Percentiles rank a stretch among this genome's conserved stretches.
Conservation (phyloP, 208 protist genomes). For the Leishmania aethiopica region DNA sequence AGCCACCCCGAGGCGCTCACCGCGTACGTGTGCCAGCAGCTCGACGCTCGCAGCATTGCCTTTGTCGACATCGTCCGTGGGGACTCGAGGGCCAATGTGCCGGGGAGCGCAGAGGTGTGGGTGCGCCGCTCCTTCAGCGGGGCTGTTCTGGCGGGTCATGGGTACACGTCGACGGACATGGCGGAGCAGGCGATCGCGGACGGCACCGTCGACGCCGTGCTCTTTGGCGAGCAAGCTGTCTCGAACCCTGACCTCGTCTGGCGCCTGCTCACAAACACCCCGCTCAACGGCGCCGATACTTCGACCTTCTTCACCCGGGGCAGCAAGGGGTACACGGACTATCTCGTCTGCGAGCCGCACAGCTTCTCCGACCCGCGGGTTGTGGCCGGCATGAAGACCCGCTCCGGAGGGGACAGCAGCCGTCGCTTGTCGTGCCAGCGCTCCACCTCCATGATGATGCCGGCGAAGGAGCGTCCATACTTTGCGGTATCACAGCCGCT, state of each 20-base stretch:
- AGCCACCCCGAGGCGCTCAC: constrained; percentile 43
- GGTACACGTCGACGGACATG: constrained; percentile 22
- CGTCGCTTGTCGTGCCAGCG: neutral
- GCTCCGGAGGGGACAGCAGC: neutral
- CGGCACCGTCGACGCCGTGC: constrained; percentile 55
- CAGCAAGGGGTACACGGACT: constrained; percentile 49
- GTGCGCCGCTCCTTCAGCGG: constrained; percentile 21
- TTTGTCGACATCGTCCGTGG: constrained; percentile 51
- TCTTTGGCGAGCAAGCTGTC: constrained; percentile 38
- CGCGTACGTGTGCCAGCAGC: constrained; percentile 54
- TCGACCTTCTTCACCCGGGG: constrained; percentile 23
- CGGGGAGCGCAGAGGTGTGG: constrained; percentile 17
- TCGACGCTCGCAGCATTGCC: constrained; percentile 43
- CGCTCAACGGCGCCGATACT: constrained; percentile 22
- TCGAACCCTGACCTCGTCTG: constrained; percentile 25
- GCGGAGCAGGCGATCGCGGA: constrained; percentile 54
- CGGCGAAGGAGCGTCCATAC: neutral
- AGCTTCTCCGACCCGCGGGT: constrained; percentile 5
- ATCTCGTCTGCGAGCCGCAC: constrained; percentile 29
- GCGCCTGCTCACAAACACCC: constrained; percentile 10
- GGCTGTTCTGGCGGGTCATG: constrained; percentile 24
- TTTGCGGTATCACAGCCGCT: constrained; percentile 21
- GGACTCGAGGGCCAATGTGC: constrained; percentile 14
- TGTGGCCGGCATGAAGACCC: neutral
- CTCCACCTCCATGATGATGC: neutral